Conservation (phyloP, 352 stramenopile genomes). For the Pythium chondricola region DNA sequence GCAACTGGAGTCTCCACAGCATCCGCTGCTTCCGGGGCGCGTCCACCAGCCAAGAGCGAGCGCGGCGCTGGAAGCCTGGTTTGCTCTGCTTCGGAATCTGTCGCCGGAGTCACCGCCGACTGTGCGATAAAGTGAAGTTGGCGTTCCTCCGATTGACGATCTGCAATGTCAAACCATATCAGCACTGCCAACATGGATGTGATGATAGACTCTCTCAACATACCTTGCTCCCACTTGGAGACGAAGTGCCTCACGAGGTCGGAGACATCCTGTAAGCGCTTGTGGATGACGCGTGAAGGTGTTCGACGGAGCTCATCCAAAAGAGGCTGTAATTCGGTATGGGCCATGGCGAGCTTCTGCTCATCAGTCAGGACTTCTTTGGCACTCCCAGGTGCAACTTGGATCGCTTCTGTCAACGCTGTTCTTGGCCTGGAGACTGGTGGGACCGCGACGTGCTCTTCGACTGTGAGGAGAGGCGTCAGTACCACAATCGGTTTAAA, state of each 20-base stretch:
- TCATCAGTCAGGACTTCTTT: slow-evolving; percentile 49
- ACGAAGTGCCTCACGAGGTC: slow-evolving; percentile 66
- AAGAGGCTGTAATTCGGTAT: slow-evolving; percentile 53
- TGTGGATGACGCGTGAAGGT: slow-evolving; percentile 58
- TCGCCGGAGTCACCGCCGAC: too few relatives aligned
- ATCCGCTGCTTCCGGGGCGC: slow-evolving; percentile 1
- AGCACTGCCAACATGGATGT: not conserved
- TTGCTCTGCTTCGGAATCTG: too few relatives aligned
- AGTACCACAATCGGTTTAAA: too few relatives aligned
- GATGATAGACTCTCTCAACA: not conserved
- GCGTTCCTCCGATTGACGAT: slow-evolving; percentile 19
- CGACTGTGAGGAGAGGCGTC: too few relatives aligned
- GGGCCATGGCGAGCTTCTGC: slow-evolving; percentile 54
- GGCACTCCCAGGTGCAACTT: slow-evolving; percentile 1
- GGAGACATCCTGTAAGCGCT: slow-evolving; percentile 68
- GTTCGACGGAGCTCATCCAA: slow-evolving; percentile 52
- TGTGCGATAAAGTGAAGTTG: slow-evolving; percentile 18
- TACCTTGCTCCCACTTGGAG: slow-evolving; percentile 67
- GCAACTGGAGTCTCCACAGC: not conserved
- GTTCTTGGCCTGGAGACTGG: too few relatives aligned
- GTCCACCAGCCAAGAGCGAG: slow-evolving; percentile 3
- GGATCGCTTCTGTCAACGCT: too few relatives aligned
- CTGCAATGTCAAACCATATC: not conserved
- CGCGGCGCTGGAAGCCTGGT: slow-evolving; percentile 4
- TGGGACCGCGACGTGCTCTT: too few relatives aligned